Base-by-base conservation (phyloP, 805 yeast genomes). In the Brettanomyces anomalus region DNA sequence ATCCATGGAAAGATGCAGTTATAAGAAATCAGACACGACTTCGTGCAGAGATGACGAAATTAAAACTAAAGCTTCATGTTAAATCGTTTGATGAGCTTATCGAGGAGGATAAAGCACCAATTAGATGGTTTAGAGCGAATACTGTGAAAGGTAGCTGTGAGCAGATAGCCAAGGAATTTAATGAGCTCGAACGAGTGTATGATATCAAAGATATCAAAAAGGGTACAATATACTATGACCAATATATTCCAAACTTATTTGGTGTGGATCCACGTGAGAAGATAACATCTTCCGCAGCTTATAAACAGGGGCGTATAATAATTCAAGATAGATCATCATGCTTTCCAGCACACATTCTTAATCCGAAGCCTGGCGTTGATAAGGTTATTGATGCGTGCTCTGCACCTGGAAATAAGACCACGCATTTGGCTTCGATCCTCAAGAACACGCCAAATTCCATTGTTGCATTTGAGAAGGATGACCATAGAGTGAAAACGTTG, bases 391-490 rank as follows among this genome's bases (percentile, higher is more conserved):
- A 93, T 64, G 83, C 96, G 1, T 89, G 97, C 65, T 89, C 97
- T 3, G 98, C 99, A 0, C 99, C 99, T 4, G 99, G 99, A 4
- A 93, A 93, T 62, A 94, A 93, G 60, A 93, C 99, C 0, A 86
- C 97, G 0, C 97, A 90, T 63, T 65, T 82, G 18, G 96, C 96
- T 0, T 77, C 93, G 0, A 67, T 75, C 40, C 61, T 86, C 18
- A 50, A 55, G 3, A 63, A 64, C 33, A 51, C 63, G 2, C 65
- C 67, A 0, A 41, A 49, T 14, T 73, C 76, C 4, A 79, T 88
- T 8, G 71, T 71, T 51, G 98, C 98, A 0, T 93, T 88, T 62
- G 99, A 93, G 61, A 75, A 88, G 56, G 95, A 93, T 56, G 66
- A 71, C 3, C 73, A 74, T 37, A 71, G 99, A 48, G 83, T 85